Base-by-base conservation (phyloP, 805 yeast genomes). In the Kazachstania bromeliacearum region DNA sequence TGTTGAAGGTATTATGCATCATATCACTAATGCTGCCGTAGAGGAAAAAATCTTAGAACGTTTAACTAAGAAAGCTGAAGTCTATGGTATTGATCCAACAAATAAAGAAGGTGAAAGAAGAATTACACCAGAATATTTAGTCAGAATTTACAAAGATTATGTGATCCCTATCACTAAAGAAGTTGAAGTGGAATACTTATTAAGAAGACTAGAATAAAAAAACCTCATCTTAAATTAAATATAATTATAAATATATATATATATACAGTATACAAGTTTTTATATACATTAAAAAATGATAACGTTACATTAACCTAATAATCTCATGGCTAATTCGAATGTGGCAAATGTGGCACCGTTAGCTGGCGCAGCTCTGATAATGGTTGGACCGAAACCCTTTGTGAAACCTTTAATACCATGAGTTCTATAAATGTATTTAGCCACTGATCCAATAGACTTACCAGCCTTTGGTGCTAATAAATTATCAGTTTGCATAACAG, bases 311-410 rank as follows among this genome's bases (percentile, higher is more conserved):
- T 38, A 76, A 4, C 75, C 76, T 59, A 77, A 55, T 17, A 49
- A 21, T 60, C 95, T 77, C 84, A 88, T 82, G 4, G 95, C 83
- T 36, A 83, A 60, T 61, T 92, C 98, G 56, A 92, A 92, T 2
- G 94, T 88, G 33, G 85, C 83, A 64, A 92, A 92, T 0, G 98
- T 92, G 23, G 94, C 95, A 26, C 96, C 98, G 55, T 92, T 92
- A 8, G 94, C 98, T 2, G 98, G 98, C 2, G 95, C 95, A 35
- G 98, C 97, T 64, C 98, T 81, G 45, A 92, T 64, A 41, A 92
- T 76, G 0, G 97, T 88, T 32, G 98, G 96, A 13, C 78, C 64
- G 55, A 92, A 88, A 1, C 98, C 98, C 60, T 79, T 80, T 64
- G 84, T 81, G 53, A 89, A 82, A 0, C 95, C 95, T 41, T 68